These are phyloP conservation scores for Schizophyllum commune DNA, from an alignment of 1,284 basidiomycete genomes.

Conservation along the genomic window DNA sequence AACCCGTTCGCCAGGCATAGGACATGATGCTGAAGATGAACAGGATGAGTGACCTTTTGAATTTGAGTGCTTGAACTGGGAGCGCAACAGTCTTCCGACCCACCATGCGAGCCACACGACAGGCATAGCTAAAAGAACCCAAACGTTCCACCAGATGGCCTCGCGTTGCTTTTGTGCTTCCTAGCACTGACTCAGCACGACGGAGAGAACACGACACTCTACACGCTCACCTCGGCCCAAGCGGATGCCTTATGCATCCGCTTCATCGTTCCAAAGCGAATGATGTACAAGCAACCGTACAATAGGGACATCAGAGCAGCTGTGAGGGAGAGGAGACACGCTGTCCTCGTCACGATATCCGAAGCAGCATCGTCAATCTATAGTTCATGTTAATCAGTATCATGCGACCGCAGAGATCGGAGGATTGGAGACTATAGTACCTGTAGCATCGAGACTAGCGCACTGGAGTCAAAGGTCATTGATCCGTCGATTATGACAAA, in stretches of 20 bases:
- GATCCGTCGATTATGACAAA: not conserved
- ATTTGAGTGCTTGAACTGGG: not conserved
- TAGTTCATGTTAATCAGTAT: no score
- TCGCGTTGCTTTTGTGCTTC: not conserved
- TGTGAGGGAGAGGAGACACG: constrained; percentile 51
- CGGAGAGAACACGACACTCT: no score
- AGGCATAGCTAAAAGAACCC: constrained; percentile 1
- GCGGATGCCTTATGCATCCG: constrained; percentile 58
- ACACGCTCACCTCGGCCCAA: constrained; percentile 42
- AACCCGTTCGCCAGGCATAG: not conserved
- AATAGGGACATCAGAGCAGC: constrained; percentile 58
- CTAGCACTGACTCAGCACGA: constrained; percentile 21
- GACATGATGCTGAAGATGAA: not conserved
- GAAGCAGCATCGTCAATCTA: constrained; percentile 29
- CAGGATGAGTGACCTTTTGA: not conserved
- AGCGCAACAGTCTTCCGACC: not conserved
- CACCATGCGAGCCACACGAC: not conserved
- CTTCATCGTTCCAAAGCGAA: constrained; percentile 62
- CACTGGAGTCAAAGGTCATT: constrained; percentile 27
- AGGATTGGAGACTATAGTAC: constrained; percentile 14
- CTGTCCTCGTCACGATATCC: constrained; percentile 50
- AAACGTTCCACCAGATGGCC: not conserved
- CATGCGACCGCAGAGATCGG: no score
- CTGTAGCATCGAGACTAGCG: constrained; percentile 61
- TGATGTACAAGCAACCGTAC: constrained; percentile 63